Evolutionary conservation across 345 rosid genomes (phyloP).

Genomic region (Luvunga scandens): DNA sequence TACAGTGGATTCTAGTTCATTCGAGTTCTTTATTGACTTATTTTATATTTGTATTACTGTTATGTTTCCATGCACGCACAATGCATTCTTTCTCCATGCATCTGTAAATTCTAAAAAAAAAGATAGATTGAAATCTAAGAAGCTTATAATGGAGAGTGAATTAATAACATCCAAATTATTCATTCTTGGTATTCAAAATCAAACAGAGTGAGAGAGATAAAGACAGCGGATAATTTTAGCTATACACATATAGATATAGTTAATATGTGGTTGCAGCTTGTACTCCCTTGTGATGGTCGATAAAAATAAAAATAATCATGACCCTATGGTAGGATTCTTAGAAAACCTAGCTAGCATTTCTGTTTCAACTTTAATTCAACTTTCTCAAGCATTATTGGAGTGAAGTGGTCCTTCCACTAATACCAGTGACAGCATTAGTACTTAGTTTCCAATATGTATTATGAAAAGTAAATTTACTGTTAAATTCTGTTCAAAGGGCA

Average conservation of each 20-base stretch:
- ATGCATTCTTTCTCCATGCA: conserved; percentile 8
- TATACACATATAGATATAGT: too few species aligned
- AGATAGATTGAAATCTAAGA: neutral
- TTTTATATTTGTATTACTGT: neutral
- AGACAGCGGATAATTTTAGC: too few species aligned
- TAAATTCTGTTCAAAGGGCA: neutral
- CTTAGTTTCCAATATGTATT: too few species aligned
- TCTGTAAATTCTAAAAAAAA: neutral
- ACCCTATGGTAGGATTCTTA: neutral
- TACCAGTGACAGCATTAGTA: neutral
- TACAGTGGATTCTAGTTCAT: conserved; percentile 1
- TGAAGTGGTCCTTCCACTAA: conserved; percentile 12
- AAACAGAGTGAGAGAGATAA: neutral
- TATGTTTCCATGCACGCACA: conserved; percentile 1
- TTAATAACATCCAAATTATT: neutral
- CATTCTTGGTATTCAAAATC: neutral
- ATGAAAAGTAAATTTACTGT: too few species aligned
- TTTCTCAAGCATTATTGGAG: neutral
- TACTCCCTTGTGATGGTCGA: neutral
- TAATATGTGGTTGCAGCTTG: neutral
- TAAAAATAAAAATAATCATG: neutral
- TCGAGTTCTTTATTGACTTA: neutral
- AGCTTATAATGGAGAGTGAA: neutral
- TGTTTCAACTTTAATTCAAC: neutral
- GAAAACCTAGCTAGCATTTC: neutral